Evolutionary conservation across 768 basidiomycete genomes (phyloP).

Genomic region (Favolaschia claudopus): DNA sequence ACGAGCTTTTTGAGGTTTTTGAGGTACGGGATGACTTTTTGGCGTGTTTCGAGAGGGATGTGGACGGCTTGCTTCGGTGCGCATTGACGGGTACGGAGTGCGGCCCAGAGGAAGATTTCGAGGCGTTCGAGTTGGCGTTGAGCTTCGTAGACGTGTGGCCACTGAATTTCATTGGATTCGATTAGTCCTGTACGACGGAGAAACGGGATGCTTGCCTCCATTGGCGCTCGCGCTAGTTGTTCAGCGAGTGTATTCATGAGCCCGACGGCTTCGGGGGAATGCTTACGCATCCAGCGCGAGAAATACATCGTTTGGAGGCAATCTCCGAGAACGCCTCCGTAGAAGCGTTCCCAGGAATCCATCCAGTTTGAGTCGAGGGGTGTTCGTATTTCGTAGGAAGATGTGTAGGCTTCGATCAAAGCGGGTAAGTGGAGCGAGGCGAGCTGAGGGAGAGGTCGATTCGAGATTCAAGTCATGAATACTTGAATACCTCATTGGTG

Average conservation of each 20-base stretch:
- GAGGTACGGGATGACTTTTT: constrained; percentile 6
- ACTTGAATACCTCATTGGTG: constrained; percentile 8
- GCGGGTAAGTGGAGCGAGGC: constrained; percentile 9
- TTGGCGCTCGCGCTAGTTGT: background rate
- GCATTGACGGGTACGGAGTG: constrained; percentile 18
- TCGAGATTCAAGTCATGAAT: background rate
- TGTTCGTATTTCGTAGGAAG: constrained; percentile 7
- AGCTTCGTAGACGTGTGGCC: constrained; percentile 16
- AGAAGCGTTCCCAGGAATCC: constrained; percentile 22
- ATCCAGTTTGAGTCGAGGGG: constrained; percentile 15
- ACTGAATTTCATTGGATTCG: background rate
- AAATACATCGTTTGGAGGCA: constrained; percentile 19
- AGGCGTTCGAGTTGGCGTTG: constrained; percentile 20
- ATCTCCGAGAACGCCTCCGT: constrained; percentile 8
- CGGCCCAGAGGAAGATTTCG: background rate
- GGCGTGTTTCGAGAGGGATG: constrained; percentile 17
- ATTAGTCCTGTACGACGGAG: background rate
- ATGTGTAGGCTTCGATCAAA: constrained; percentile 8
- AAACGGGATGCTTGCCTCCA: constrained; percentile 10
- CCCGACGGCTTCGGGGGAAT: background rate
- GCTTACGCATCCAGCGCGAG: constrained; percentile 24
- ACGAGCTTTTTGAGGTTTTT: constrained; percentile 20
- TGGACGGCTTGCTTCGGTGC: constrained; percentile 16
- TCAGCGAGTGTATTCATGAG: constrained; percentile 15
- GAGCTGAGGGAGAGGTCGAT: background rate